Base-by-base conservation (phyloP, 495 filamentous ascomycete species). In the Rhypophila decipiens region DNA sequence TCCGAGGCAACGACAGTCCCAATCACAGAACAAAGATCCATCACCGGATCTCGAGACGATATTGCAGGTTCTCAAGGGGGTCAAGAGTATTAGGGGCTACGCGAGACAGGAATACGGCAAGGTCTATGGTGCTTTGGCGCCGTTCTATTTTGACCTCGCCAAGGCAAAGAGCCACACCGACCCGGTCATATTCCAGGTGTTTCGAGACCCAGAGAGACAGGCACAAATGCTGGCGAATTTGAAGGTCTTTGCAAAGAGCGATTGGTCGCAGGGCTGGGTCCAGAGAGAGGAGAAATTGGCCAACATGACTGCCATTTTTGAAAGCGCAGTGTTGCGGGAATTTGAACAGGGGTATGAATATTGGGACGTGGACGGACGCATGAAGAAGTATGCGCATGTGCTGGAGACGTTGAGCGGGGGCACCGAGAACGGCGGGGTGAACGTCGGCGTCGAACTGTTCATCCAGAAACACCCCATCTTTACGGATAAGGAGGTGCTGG, bases 71-170 rank as follows among this genome's bases (percentile, higher is more conserved):
- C 63, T 99, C 47, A 74, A 77, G 44, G 76, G 73, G 29, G 81
- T 81, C 4, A 80, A 73, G 50, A 95, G 89, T n/a, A 75, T 93
- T 34, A 75, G 94, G 12, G 93, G 94, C 11, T 75, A 84, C 61
- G 93, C 93, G 17, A 76, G 90, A 44, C 82, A 90, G 57, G 89
- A 97, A 65, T 97, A 89, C 63, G 93, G 85, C 19, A 90, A 84
- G 62, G 78, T 96, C 23, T 95, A 97, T 67, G 84, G 82, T 15
- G 88, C 88, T 10, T 70, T 97, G 50, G 86, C 83, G 34, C 90
- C 88, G 9, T 88, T 94, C 55, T 97, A 97, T 66, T 74, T 83
- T 40, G 88, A 96, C 57, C 82, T 96, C 36, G 81, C 72, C 3
- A 71, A 69, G 46, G 82, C 83, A 13, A 82, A 77, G 54, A 83